Conservation (phyloP, 164 flowering plant genomes). For the Kingdonia uniflora region DNA sequence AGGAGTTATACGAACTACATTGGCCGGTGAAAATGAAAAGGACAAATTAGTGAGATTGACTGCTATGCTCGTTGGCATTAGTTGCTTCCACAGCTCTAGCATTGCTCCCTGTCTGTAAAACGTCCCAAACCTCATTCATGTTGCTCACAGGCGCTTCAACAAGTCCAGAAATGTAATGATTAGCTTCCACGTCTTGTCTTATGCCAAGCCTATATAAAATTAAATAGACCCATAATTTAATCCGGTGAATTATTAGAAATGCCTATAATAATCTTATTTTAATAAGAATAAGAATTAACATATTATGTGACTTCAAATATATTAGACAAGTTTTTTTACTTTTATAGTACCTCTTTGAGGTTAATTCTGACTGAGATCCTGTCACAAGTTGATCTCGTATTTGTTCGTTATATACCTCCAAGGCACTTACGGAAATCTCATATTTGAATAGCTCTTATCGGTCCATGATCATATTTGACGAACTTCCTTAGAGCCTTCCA, state of each 20-base stretch:
- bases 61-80: slow-evolving; percentile 8
- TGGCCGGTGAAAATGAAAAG: too few relatives aligned
- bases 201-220: slow-evolving; percentile 50
- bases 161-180: slow-evolving; percentile 69
- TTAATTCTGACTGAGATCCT: too few relatives aligned
- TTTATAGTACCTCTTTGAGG: too few relatives aligned
- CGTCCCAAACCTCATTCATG: slow-evolving; percentile 63
- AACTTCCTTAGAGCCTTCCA: slow-evolving; percentile 55
- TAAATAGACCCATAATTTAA: neutral
- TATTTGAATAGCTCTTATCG: too few relatives aligned
- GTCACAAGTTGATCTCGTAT: too few relatives aligned
- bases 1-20: neutral
- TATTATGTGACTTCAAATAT: neutral
- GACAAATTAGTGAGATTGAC: slow-evolving; percentile 4
- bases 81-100: slow-evolving; percentile 68
- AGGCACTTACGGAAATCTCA: slow-evolving; percentile 86
- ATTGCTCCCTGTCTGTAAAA: slow-evolving; percentile 69
- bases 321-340: too few relatives aligned
- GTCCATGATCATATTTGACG: slow-evolving; percentile 72
- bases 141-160: slow-evolving; percentile 65
- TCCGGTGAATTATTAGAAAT: too few relatives aligned
- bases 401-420: slow-evolving; percentile 97
- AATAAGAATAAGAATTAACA: too few relatives aligned
- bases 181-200: slow-evolving; percentile 70
- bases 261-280: neutral